Conservation (phyloP, 306 rosid species). For the Benincasa hispida region DNA sequence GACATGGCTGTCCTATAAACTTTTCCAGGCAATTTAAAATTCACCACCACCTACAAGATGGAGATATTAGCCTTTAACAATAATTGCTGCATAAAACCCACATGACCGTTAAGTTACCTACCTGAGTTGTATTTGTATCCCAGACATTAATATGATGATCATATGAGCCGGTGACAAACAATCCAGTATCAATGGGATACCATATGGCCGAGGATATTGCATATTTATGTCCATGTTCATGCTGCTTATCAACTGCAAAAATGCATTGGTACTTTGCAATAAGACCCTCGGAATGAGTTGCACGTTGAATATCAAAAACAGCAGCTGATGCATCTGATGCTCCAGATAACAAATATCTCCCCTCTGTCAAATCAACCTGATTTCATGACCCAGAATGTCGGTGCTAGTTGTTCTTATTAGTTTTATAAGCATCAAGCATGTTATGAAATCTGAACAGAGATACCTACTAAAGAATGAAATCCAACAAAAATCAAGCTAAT, state of each 20-base stretch:
- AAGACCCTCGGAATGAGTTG: slow-evolving; percentile 28
- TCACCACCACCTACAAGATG: slow-evolving; percentile 48
- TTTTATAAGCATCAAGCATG: neutral
- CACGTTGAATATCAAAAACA: slow-evolving; percentile 61
- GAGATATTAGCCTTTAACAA: neutral
- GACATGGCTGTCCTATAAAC: slow-evolving; percentile 88
- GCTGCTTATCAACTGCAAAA: slow-evolving; percentile 58
- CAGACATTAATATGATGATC: slow-evolving; percentile 83
- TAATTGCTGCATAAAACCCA: neutral
- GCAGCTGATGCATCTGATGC: slow-evolving; percentile 78
- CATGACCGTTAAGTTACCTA: slow-evolving; percentile 1
- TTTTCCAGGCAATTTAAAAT: slow-evolving; percentile 89
- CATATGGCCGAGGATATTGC: slow-evolving; percentile 81
- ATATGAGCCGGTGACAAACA: slow-evolving; percentile 75
- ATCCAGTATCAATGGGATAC: slow-evolving; percentile 87
- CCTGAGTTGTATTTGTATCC: slow-evolving; percentile 94
- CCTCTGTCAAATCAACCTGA: slow-evolving; percentile 83
- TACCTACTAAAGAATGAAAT: neutral
- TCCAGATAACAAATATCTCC: slow-evolving; percentile 62
- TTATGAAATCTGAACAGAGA: neutral
- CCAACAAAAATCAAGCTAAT: neutral
- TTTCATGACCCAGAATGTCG: slow-evolving; percentile 27
- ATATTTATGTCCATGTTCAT: slow-evolving; percentile 50
- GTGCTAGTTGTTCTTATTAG: slow-evolving; percentile 1
- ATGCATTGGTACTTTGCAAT: slow-evolving; percentile 46